A percentile compares a stretch with the other conserved stretches of the same genome.
phyloP scores from a whole-genome alignment of 495 filamentous ascomycete species.

The Neohortaea acidophila region DNA sequence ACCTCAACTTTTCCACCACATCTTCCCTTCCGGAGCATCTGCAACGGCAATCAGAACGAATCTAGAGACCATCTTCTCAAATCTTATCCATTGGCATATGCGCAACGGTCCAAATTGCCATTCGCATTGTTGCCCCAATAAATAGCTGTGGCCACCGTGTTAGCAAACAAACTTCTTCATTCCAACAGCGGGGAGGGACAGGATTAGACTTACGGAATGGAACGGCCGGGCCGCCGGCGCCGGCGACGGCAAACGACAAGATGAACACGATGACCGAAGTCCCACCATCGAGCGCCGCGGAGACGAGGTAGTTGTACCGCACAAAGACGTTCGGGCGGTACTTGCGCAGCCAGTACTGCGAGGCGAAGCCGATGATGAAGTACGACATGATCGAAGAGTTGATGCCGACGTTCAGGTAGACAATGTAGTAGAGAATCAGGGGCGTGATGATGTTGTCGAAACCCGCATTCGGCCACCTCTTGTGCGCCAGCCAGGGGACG shows the following conservation, averaged over 20 bases:
- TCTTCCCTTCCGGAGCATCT: too few species aligned
- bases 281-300: constrained; percentile 41
- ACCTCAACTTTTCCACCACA: too few species aligned
- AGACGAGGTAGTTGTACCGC: constrained; percentile 43
- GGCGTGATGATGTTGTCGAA: constrained; percentile 24
- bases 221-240: constrained; percentile 33
- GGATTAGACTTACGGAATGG: too few species aligned
- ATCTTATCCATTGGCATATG: too few species aligned
- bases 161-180: too few species aligned
- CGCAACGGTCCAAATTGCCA: too few species aligned
- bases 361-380: constrained; percentile 32
- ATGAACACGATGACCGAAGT: constrained; percentile 38
- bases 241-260: constrained; percentile 44
- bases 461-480: constrained; percentile 1
- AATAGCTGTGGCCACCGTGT: too few species aligned
- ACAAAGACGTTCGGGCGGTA: constrained; percentile 36
- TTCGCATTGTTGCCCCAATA: too few species aligned
- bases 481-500: constrained; percentile 25
- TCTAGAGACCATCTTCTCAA: too few species aligned
- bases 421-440: constrained; percentile 27
- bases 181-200: too few species aligned
- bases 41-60: too few species aligned
- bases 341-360: constrained; percentile 39
- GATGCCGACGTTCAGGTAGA: constrained; percentile 27
- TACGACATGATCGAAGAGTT: constrained; percentile 27